Base-by-base conservation (phyloP, 1,139 yeast species). In the Pneumocystis sp. region DNA sequence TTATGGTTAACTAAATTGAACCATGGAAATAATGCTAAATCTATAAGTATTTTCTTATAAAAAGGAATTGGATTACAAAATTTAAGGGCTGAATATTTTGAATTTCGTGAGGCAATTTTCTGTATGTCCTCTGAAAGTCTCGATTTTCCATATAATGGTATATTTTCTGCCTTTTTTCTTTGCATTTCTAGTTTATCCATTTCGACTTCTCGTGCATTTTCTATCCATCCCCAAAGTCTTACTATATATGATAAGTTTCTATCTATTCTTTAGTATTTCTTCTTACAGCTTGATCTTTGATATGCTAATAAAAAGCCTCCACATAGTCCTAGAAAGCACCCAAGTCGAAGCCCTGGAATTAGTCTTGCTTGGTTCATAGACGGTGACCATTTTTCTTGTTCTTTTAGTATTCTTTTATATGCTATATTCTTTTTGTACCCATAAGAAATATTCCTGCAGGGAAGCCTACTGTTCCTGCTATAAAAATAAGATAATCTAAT, bases 1-100 rank as follows among this genome's bases (percentile, higher is more conserved):
- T 89, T 90, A 76, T 89, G 96, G 73, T 84, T 78, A 63, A 85
- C 90, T 70, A 87, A 78, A 77, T 89, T 89, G 79, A 89, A 87
- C 90, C 91, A 86, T 56, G 96, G 96, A 25, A 50, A 50, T 50
- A 29, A 12, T 31, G 57, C 57, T 50, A 12, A 56, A 6, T 34
- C 1, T 34, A 29, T 39, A 8, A 29, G 29, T 56, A 4, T 34
- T 42, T 19, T 19, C 25, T 17, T 29, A 3, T 6, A 34, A 25
- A 25, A 25, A 15, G 17, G 10, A 50, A 50, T 1, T 4, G 21
- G 19, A 35, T 42, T 61, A 35, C 63, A 61, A 72, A 85, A 74
- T 66, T 81, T 77, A 67, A 83, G 76, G 72, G 84, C 85, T 8
- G 96, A 84, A 74, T 84, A 85, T 71, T 85, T 87, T 34, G 95